A percentile compares a stretch with the other conserved stretches of the same genome.
Evolutionary conservation across 495 filamentous ascomycete genomes (phyloP).

Genomic region (Xylaria venustula): DNA sequence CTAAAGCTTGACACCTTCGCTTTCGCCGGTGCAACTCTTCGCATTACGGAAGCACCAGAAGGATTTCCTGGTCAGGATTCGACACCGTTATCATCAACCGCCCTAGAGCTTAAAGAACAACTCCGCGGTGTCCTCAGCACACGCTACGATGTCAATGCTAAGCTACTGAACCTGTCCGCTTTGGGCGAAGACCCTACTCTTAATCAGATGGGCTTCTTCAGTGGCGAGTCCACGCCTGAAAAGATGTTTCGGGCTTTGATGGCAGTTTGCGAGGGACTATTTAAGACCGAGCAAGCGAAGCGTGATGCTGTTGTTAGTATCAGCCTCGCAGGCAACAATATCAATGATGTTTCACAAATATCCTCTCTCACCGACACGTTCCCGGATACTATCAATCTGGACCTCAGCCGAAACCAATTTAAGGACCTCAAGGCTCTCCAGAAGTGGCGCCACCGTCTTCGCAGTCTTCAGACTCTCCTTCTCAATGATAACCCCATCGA

Average conservation of each 20-base stretch:
- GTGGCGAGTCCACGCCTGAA: slow-evolving; percentile 62
- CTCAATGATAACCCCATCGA: slow-evolving; percentile 74
- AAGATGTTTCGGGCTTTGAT: slow-evolving; percentile 92
- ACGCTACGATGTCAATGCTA: slow-evolving; percentile 67
- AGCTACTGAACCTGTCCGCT: slow-evolving; percentile 76
- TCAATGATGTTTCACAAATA: slow-evolving; percentile 67
- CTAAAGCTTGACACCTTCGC: slow-evolving; percentile 60
- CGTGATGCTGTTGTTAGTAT: slow-evolving; percentile 72
- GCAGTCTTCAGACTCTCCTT: slow-evolving; percentile 72
- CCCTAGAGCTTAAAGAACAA: slow-evolving; percentile 42
- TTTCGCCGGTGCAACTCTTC: slow-evolving; percentile 63
- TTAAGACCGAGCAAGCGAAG: slow-evolving; percentile 63
- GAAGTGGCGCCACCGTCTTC: slow-evolving; percentile 76
- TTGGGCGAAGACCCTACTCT: slow-evolving; percentile 69
- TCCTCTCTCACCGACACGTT: slow-evolving; percentile 71
- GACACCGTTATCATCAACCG: slow-evolving; percentile 37
- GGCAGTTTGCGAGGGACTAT: slow-evolving; percentile 71
- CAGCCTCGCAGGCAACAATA: slow-evolving; percentile 72
- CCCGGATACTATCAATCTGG: slow-evolving; percentile 78
- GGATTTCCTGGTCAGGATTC: slow-evolving; percentile 23
- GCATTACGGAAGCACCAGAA: slow-evolving; percentile 43
- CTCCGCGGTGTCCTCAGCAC: slow-evolving; percentile 59
- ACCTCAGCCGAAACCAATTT: slow-evolving; percentile 78
- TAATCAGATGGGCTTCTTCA: slow-evolving; percentile 71
- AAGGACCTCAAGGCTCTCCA: slow-evolving; percentile 65